Base-by-base conservation (phyloP, 495 filamentous ascomycete species). In the Neurospora africana region DNA sequence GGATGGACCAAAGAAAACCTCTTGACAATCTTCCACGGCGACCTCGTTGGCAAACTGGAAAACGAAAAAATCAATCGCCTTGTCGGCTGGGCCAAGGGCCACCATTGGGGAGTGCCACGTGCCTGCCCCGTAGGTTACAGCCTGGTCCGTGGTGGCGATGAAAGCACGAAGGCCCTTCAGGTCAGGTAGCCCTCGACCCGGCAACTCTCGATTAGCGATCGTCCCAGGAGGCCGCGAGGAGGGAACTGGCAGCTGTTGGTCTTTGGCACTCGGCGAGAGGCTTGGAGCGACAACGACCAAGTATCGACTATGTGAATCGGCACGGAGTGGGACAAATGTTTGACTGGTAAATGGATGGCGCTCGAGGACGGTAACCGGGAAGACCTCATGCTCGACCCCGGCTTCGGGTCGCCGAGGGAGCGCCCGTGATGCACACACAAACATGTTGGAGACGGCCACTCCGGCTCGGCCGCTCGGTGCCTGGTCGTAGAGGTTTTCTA, bases 61-160 rank as follows among this genome's bases (percentile, higher is more conserved):
- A 10, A 98, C 94, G 33, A 97, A 88, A 82, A 98, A 99, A 58
- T 85, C 83, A 13, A 86, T 37, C 76, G 91, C 90, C 36, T 93
- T 86, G 27, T 87, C 83, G 40, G 84, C 75, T 67, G 82, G 76
- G 1, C 95, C 95, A 27, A 98, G 77, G 65, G 93, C 94, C 19
- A 91, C 93, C 95, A 99, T 98, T 3, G 95, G 95, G 74, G 95
- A 94, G 86, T 99, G 95, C 95, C 96, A 99, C 58, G 93, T 97
- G 19, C 93, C 95, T 19, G 91, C 88, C 15, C 87, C 92, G 81
- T 98, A 99, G 19, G 93, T 97, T 23, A 99, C 92, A 3, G 93
- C 94, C 84, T 96, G 92, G 15, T 87, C 84, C 8, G 90, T 89
- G n/a, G 83, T 87, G 13, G 92, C 95, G 36, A 95, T 78, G 77